phyloP scores from a whole-genome alignment of 805 yeast genomes.

The Blastobotrys muscicola region DNA sequence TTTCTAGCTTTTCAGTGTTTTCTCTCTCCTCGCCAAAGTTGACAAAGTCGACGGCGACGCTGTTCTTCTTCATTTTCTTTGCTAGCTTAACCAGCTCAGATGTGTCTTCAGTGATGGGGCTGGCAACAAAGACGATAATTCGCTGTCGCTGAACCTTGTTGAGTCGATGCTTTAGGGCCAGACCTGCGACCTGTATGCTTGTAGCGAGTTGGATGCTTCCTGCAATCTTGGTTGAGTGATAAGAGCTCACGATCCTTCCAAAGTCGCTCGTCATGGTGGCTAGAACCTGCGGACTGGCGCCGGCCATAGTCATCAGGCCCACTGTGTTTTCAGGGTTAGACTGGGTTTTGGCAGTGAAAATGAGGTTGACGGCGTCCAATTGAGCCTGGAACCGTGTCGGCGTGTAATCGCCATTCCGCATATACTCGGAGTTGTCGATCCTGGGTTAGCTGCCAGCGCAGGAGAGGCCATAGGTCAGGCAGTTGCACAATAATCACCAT shows the following conservation, averaged over 20 bases:
- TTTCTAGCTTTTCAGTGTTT: constrained; percentile 71
- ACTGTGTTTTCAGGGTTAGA: constrained; percentile 92
- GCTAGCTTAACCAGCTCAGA: constrained; percentile 76
- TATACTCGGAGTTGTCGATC: constrained; percentile 90
- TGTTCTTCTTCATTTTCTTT: constrained; percentile 87
- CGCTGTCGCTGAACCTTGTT: constrained; percentile 88
- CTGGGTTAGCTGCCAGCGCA: constrained; percentile 12
- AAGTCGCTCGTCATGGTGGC: constrained; percentile 81
- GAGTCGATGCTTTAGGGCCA: constrained; percentile 93
- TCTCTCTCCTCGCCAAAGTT: constrained; percentile 82
- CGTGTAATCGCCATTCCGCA: constrained; percentile 90
- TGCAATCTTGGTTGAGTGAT: constrained; percentile 63
- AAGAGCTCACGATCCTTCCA: constrained; percentile 75
- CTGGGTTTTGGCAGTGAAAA: constrained; percentile 77
- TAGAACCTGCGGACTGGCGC: constrained; percentile 68
- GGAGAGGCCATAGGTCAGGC: no score
- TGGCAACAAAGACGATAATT: constrained; percentile 80
- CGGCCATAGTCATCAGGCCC: constrained; percentile 84
- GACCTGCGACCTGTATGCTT: constrained; percentile 85
- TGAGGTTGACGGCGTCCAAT: constrained; percentile 75
- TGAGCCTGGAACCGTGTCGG: constrained; percentile 89
- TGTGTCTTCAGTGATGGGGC: constrained; percentile 64
- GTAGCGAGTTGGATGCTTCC: constrained; percentile 65
- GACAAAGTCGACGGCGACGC: constrained; percentile 78
- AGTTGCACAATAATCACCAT: background rate